These are phyloP conservation scores for Ustilago nuda DNA, from an alignment of 1,284 basidiomycete species.

Conservation along the genomic window DNA sequence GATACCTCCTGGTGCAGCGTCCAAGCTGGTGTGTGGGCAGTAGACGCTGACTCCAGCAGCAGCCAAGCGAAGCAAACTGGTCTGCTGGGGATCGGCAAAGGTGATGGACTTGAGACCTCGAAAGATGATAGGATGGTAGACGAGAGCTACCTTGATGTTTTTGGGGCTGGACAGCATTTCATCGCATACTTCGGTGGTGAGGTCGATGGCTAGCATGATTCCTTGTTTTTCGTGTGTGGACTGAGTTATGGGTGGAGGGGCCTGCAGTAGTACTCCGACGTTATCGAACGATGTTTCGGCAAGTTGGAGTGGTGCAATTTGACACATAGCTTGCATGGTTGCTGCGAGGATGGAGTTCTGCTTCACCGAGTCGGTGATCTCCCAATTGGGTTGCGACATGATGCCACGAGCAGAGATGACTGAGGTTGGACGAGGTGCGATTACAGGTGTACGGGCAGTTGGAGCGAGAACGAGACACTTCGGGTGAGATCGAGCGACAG, in stretches of 20 bases:
- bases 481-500: neutral
- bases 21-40: conserved; percentile 86
- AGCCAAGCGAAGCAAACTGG: conserved; percentile 81
- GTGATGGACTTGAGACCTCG: conserved; percentile 82
- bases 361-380: conserved; percentile 45
- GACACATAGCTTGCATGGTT: conserved; percentile 43
- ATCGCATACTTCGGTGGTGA: conserved; percentile 62
- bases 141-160: conserved; percentile 74
- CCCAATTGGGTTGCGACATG: conserved; percentile 46
- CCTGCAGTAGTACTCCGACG: conserved; percentile 62
- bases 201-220: conserved; percentile 65
- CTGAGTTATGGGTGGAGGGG: conserved; percentile 8
- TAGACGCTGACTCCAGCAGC: conserved; percentile 87
- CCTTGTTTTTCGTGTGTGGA: conserved; percentile 28
- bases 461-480: neutral
- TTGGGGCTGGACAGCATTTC: conserved; percentile 56
- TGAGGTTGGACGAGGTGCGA: neutral
- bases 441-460: neutral
- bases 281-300: conserved; percentile 66
- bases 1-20: conserved; percentile 83
- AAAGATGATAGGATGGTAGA: conserved; percentile 84
- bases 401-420: conserved; percentile 5
- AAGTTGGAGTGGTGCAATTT: conserved; percentile 58
- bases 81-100: conserved; percentile 81
- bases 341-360: conserved; percentile 30